These are phyloP conservation scores for Dorcoceras hygrometricum DNA, from an alignment of 257 asterid genomes.

Conservation along the genomic window DNA sequence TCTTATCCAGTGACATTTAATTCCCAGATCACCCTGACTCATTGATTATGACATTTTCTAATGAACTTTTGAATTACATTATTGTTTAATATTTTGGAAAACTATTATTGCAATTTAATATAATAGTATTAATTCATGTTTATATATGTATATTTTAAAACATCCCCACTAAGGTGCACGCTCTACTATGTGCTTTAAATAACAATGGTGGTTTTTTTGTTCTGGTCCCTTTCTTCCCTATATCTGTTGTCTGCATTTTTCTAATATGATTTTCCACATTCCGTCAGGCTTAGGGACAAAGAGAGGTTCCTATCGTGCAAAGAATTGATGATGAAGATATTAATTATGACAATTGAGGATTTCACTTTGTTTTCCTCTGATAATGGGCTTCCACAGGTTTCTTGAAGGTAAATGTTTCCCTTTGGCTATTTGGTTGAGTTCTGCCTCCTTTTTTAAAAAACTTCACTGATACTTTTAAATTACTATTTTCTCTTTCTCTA, in stretches of 20 bases:
- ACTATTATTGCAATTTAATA: background rate
- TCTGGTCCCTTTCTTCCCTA: too few relatives aligned
- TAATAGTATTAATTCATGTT: too few relatives aligned
- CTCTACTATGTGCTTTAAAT: too few relatives aligned
- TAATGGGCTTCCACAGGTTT: slow-evolving; percentile 28
- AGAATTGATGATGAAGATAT: slow-evolving; percentile 67
- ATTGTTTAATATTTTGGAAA: too few relatives aligned
- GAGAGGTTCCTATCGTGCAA: slow-evolving; percentile 32
- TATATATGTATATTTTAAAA: too few relatives aligned
- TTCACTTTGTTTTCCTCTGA: slow-evolving; percentile 23
- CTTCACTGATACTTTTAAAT: slow-evolving; percentile 2
- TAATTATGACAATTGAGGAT: slow-evolving; percentile 42
- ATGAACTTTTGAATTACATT: background rate
- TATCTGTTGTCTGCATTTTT: too few relatives aligned
- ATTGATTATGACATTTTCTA: background rate
- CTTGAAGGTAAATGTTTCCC: slow-evolving; percentile 41
- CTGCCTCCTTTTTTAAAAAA: background rate
- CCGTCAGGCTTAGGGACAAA: slow-evolving; percentile 42
- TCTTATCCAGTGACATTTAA: background rate
- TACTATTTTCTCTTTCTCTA: background rate
- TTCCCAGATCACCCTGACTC: background rate
- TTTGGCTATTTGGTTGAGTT: background rate
- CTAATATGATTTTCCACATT: slow-evolving; percentile 11
- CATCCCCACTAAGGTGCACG: too few relatives aligned
- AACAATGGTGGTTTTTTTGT: too few relatives aligned